phyloP scores from a whole-genome alignment of 352 stramenopile genomes.

The Phytophthora boehmeriae region DNA sequence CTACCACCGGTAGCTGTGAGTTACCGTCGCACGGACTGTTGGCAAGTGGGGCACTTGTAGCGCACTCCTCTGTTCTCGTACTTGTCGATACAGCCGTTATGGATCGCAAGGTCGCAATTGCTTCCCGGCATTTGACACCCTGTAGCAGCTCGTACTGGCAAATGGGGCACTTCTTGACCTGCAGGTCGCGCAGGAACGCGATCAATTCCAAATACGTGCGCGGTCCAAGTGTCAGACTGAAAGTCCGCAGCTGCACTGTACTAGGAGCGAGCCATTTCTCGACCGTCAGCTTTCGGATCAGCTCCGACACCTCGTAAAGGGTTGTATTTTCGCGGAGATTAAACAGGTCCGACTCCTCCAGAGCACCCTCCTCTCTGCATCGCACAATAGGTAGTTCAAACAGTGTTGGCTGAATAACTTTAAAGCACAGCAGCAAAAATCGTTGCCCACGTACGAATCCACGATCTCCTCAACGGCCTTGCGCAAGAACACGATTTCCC shows the following conservation, averaged over 20 bases:
- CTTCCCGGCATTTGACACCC: conserved; percentile 44
- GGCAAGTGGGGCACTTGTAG: conserved; percentile 66
- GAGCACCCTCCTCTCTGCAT: conserved; percentile 59
- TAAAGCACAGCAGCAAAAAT: neutral
- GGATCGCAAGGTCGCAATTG: conserved; percentile 51
- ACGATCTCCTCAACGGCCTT: conserved; percentile 85
- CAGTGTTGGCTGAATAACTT: neutral
- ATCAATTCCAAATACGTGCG: conserved; percentile 77
- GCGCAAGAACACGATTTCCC: conserved; percentile 87
- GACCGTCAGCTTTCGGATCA: conserved; percentile 64
- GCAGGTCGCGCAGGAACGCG: conserved; percentile 72
- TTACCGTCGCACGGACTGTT: conserved; percentile 47
- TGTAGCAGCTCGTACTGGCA: conserved; percentile 82
- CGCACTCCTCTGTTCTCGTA: conserved; percentile 62
- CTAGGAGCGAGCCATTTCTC: conserved; percentile 78
- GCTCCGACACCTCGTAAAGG: conserved; percentile 66
- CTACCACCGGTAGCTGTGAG: neutral
- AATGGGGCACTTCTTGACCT: conserved; percentile 81
- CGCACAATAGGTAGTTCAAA: neutral
- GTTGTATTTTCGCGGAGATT: conserved; percentile 76
- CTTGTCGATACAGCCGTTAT: conserved; percentile 65
- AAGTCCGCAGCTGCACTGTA: conserved; percentile 38
- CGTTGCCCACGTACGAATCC: conserved; percentile 47
- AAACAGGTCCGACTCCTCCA: conserved; percentile 69
- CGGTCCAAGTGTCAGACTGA: conserved; percentile 64